These are phyloP conservation scores for Sarocladiaceae sp. DNA, from an alignment of 2,329 filamentous ascomycete species.

Conservation along the genomic window DNA sequence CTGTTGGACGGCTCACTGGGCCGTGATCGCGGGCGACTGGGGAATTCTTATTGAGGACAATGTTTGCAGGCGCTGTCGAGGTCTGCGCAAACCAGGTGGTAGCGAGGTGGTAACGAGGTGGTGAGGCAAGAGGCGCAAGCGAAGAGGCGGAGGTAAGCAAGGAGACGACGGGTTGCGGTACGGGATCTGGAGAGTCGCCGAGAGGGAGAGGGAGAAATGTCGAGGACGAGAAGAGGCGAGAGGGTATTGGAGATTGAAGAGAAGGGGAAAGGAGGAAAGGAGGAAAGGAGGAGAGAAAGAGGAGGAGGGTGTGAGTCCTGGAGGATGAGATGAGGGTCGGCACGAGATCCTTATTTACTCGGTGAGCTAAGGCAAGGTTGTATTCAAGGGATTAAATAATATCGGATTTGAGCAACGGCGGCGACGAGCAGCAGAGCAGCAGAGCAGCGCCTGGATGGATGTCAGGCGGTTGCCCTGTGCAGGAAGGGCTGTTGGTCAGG, in stretches of 20 bases:
- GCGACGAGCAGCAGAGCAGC: too few species aligned
- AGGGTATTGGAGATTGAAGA: not conserved
- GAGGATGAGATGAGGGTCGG: not conserved
- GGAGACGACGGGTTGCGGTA: not conserved
- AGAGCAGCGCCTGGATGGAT: too few species aligned
- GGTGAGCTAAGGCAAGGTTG: too few species aligned
- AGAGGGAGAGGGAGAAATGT: not conserved
- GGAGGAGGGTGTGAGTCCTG: too few species aligned
- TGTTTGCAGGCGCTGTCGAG: not conserved
- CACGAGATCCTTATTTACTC: constrained; percentile 3
- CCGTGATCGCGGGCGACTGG: not conserved
- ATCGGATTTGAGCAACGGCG: too few species aligned
- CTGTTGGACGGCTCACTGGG: not conserved
- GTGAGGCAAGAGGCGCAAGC: not conserved
- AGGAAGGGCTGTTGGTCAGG: too few species aligned
- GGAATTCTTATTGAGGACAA: not conserved
- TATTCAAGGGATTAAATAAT: too few species aligned
- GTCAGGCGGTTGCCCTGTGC: too few species aligned
- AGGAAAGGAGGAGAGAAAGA: not conserved
- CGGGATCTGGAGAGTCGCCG: too few species aligned
- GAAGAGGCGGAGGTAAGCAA: not conserved
- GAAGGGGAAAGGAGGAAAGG: not conserved
- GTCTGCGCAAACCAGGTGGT: too few species aligned
- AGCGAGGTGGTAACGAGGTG: too few species aligned
- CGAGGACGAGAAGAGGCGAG: not conserved